Base-by-base conservation (phyloP, 2,329 filamentous ascomycete species). In the Fusarium sp. region DNA sequence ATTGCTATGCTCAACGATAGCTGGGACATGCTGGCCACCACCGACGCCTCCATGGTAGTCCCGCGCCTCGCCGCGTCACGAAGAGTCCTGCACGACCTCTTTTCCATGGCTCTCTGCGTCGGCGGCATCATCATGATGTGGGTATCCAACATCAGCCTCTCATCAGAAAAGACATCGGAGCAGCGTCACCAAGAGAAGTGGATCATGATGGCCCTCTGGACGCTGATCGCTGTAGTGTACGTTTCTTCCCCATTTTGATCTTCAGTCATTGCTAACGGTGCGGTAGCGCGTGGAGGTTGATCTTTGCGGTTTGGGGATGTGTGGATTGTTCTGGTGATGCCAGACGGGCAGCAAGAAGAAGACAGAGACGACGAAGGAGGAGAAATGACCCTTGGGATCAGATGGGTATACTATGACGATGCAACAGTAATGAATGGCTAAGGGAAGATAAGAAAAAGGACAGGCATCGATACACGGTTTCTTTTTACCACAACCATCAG, bases 1-100 rank as follows among this genome's bases (percentile, higher is more conserved):
- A 75, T 82, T 18, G 79, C 83, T 27, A 75, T 83, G 65, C 78
- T 84, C 72, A 82, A 82, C 62, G 83, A 84, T 56, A 83, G 81
- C 75, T 83, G 82, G 82, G 81, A 83, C 45, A 77, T 81, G 50
- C 64, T 81, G 56, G 79, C 82, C 5, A 71, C 80, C 16, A 73
- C 77, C 7, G 79, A 82, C 30, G 69, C 75, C 9, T 66, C 77
- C 9, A 65, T 77, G 14, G 76, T 77, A 9, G 79, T 82, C 16
- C 67, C 73, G 18, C 72, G 78, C 32, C 66, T 82, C 30, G 69
- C 77, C 20, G 73, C 80, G 3, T 77, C 78, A 4, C 76, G 80
- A n/a, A 76, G 72, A 41, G 70, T 82, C 7, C 65, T 82, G 8
- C 79, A 82, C 68, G 82, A 84, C 59, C 68, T 82, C 45, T 80